Percentiles rank a stretch among this genome's conserved stretches.
Evolutionary conservation across 768 basidiomycete genomes (phyloP).

Genomic region (Boletus reticulatus): DNA sequence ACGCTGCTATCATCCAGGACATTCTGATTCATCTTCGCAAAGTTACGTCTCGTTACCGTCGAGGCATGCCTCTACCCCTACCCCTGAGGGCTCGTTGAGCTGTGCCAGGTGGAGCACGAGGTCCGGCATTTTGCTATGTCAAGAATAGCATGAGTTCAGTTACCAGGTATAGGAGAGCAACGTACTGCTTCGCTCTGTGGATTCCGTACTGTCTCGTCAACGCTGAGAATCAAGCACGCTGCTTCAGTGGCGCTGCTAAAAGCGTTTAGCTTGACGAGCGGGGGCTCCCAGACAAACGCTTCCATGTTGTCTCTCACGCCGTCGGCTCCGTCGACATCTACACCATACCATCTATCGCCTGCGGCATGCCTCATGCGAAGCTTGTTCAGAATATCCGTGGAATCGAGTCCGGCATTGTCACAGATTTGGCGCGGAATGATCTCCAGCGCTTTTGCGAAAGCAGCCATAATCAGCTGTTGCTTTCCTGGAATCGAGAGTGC

Average conservation of each 20-base stretch:
- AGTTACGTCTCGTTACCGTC: conserved; percentile 45
- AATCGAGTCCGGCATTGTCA: conserved; percentile 97
- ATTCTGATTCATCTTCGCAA: conserved; percentile 13
- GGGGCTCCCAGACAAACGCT: conserved; percentile 98
- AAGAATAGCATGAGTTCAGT: conserved; percentile 16
- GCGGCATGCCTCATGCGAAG: conserved; percentile 94
- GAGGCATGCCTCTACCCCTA: conserved; percentile 78
- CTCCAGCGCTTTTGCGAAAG: conserved; percentile 96
- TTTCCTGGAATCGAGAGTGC: conserved; percentile 94
- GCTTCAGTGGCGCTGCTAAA: conserved; percentile 95
- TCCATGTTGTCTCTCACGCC: conserved; percentile 96
- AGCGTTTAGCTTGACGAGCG: conserved; percentile 92
- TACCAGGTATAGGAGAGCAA: conserved; percentile 11
- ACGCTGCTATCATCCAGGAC: conserved; percentile 11
- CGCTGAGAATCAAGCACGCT: conserved; percentile 91
- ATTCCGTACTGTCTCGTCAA: conserved; percentile 96
- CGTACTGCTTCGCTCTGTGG: conserved; percentile 91
- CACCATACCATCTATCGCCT: conserved; percentile 88
- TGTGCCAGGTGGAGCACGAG: conserved; percentile 87
- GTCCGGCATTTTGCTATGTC: conserved; percentile 73
- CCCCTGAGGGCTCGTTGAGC: conserved; percentile 85
- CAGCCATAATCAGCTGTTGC: conserved; percentile 88
- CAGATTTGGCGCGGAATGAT: conserved; percentile 98
- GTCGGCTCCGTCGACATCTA: conserved; percentile 87
- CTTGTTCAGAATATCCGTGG: conserved; percentile 96